Conservation (phyloP, 495 filamentous ascomycete genomes). For the Podospora bellae-mahoneyi region DNA sequence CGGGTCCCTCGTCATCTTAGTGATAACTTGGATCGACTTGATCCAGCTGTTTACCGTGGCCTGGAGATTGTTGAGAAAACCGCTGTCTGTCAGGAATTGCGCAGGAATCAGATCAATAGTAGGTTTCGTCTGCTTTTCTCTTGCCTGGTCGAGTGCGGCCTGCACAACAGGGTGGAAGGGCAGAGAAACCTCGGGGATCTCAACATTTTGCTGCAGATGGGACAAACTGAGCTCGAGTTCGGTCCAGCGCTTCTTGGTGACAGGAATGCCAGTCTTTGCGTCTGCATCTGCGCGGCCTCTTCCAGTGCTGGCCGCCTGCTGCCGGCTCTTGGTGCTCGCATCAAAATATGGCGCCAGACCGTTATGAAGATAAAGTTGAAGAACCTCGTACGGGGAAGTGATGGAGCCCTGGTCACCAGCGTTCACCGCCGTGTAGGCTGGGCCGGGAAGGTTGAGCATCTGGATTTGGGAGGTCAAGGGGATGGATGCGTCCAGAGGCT, state of each 20-base stretch:
- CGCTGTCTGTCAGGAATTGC: slow-evolving; percentile 71
- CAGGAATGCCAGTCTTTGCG: slow-evolving; percentile 89
- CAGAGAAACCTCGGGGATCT: slow-evolving; percentile 87
- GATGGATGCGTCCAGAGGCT: slow-evolving; percentile 74
- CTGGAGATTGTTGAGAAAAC: slow-evolving; percentile 90
- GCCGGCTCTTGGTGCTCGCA: slow-evolving; percentile 82
- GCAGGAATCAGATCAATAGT: slow-evolving; percentile 72
- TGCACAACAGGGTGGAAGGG: slow-evolving; percentile 85
- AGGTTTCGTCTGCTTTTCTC: slow-evolving; percentile 58
- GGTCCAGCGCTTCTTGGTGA: slow-evolving; percentile 90
- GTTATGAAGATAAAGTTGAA: slow-evolving; percentile 83
- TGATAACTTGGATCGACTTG: slow-evolving; percentile 96
- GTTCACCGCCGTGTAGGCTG: slow-evolving; percentile 59
- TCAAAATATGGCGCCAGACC: slow-evolving; percentile 93
- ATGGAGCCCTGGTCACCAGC: slow-evolving; percentile 64
- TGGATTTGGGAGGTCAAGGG: slow-evolving; percentile 83
- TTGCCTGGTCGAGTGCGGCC: slow-evolving; percentile 72
- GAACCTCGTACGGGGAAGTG: slow-evolving; percentile 81
- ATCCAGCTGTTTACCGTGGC: slow-evolving; percentile 95
- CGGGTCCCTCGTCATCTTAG: slow-evolving; percentile 85
- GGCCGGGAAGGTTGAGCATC: slow-evolving; percentile 84
- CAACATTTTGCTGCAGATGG: slow-evolving; percentile 94
- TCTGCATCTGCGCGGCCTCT: slow-evolving; percentile 76
- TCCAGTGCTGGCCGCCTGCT: slow-evolving; percentile 61
- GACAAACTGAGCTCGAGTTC: slow-evolving; percentile 86